Evolutionary conservation across 2,329 filamentous ascomycete genomes (phyloP), one percentile per base, ranked within the genome.

Genomic region (Neopestalotiopsis sp.): DNA sequence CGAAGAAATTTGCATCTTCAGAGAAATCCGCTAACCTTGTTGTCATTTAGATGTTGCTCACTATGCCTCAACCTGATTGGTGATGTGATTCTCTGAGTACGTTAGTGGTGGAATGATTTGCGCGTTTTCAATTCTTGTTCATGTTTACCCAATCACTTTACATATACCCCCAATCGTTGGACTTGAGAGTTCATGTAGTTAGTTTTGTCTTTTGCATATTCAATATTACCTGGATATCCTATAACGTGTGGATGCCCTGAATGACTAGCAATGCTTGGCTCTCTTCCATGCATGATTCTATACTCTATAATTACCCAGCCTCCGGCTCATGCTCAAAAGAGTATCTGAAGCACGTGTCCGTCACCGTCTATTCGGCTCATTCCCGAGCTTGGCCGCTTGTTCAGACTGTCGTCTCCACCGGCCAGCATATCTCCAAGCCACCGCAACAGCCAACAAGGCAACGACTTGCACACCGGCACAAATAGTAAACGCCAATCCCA

Each of bases 191-290:
- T 28, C 57, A 59, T 30, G 9, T 14, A 30, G 57, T 56, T 30
- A 30, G 57, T 56, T 30, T 13, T 34, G 24, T 59, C 24, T 59
- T 34, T 59, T 28, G 57, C 24, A 59, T 59, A 13, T 52, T 32
- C 13, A 30, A 59, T 30, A 59, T 32, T 59, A 85, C 82, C 57
- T 86, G 78, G 4, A 80, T 81, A 52, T 20, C 1, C 3, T 24
- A 38, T 4, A 38, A 3, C 34, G 10, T 38, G 6, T 3, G 6
- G 34, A 38, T 38, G 6, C 34, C 34, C 6, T 38, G 34, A 9
- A 52, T 2, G 45, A 14, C 20, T 52, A 17, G 45, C 45, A 0
- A 2, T 52, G 17, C 17, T n/a, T 52, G 45, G 17, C 17, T 52
- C 17, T 7, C 17, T n/a, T 52, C n/a, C 20, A 9, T n/a, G 20